Base-by-base conservation (phyloP, 768 basidiomycete species). In the Leccinum boreale region DNA sequence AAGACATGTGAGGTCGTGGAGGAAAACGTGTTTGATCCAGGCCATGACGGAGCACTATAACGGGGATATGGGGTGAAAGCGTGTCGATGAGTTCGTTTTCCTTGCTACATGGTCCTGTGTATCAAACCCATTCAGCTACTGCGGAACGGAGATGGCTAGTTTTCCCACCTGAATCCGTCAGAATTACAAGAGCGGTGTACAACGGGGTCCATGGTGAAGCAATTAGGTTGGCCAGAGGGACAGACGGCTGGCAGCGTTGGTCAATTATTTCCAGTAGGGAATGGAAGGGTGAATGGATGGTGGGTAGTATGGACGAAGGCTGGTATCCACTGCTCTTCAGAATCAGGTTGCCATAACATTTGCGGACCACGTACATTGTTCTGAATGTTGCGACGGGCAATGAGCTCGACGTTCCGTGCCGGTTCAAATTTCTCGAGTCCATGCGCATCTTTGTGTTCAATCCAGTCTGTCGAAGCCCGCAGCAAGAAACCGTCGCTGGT, bases 381-480 rank as follows among this genome's bases (percentile, higher is more conserved):
- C 24, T 73, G 69, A 52, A 71, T 66, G 50, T 79, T 76, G 60
- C 80, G 83, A 10, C 75, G 10, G 52, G 80, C 79, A 42, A 82
- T 63, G 36, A 90, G 77, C 65, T 89, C 85, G 8, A 90, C 74
- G 63, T 90, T 90, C 60, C 80, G 75, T 12, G 79, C 76, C 8
- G 86, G 82, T 63, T 88, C 87, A 42, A 81, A 83, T 57, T 80
- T 83, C 67, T 89, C 86, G 4, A 85, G 74, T 1, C 85, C 86
- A 62, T 87, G 83, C 1, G 76, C 78, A 66, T 87, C 85, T 23
- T 75, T 77, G 63, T 85, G 84, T 64, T 88, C 86, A 15, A 85
- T 70, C 88, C 89, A 90, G 65, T 86, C 83, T 7, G 88, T 89
- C 2, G 86, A 88, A 6, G 85, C 86, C 17, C 72, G 77, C 21